These are phyloP conservation scores for Podospora conica DNA, from an alignment of 495 filamentous ascomycete genomes.

Conservation along the genomic window DNA sequence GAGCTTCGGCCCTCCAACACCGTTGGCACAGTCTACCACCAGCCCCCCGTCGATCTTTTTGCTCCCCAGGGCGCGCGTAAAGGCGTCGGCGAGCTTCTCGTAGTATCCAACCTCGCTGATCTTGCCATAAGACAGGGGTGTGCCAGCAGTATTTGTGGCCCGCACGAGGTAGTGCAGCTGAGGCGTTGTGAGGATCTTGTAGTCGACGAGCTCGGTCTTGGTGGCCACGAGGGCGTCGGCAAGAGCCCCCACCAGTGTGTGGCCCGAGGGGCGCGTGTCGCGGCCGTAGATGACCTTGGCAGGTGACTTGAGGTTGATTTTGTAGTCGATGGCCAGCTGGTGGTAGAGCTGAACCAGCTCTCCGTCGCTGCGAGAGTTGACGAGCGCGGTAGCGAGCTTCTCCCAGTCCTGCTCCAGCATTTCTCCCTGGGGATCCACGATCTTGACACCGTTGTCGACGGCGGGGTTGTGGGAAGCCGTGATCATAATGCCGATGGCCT, in stretches of 20 bases:
- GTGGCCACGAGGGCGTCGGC: constrained; percentile 69
- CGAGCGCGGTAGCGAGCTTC: constrained; percentile 72
- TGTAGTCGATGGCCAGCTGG: constrained; percentile 61
- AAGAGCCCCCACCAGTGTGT: constrained; percentile 70
- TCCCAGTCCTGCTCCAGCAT: constrained; percentile 98
- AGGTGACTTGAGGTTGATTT: constrained; percentile 62
- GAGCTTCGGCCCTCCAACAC: constrained; percentile 91
- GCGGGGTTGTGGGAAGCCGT: constrained; percentile 98
- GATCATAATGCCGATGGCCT: constrained; percentile 97
- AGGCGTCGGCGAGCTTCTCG: constrained; percentile 77
- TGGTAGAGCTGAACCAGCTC: constrained; percentile 69
- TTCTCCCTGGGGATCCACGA: constrained; percentile 95
- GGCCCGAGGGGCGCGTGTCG: constrained; percentile 89
- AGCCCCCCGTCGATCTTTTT: constrained; percentile 63
- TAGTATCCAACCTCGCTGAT: constrained; percentile 90
- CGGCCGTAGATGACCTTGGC: constrained; percentile 83
- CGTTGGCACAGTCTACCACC: constrained; percentile 93
- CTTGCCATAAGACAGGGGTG: constrained; percentile 75
- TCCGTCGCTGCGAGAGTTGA: constrained; percentile 71
- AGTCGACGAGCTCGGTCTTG: constrained; percentile 67
- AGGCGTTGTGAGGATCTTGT: constrained; percentile 84
- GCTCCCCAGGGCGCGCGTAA: constrained; percentile 70
- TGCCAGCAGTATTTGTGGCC: constrained; percentile 85
- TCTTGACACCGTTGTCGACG: constrained; percentile 95
- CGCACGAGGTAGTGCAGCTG: constrained; percentile 95